Evolutionary conservation across 345 rosid species (phyloP), one percentile per base, ranked within the genome.

Genomic region (Pugionium dolabratum): DNA sequence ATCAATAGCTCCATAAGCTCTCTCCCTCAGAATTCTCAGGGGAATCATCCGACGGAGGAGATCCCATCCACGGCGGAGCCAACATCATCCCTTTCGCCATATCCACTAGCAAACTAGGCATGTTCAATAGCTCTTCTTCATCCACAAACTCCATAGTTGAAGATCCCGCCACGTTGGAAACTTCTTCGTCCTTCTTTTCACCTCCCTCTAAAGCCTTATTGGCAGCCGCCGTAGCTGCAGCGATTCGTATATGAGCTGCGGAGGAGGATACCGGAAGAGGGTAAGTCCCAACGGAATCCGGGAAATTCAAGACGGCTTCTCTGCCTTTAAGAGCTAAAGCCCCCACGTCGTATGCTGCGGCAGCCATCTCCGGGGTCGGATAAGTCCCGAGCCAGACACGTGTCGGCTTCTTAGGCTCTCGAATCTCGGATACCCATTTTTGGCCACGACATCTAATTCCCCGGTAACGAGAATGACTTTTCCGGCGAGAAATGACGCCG

Each of bases 381-480:
- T 81, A 92, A 4, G 98, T 92, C 6, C 98, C 98, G 0, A 92
- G 95, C 98, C 98, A 92, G 59, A 92, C 87, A 6, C 98, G 81
- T 3, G 87, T 83, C 4, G 87, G 86, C 66, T 92, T 92, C 51
- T 85, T 84, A 0, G 98, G 98, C 56, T 92, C 95, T 54, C 98
- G 88, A 71, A 92, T 83, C 76, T 92, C 98, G 0, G 93, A 87
- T 30, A 92, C 97, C 98, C 98, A 92, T 73, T 92, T 92, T 1
- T 81, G 86, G 28, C 95, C 75, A 54, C 98, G 85, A 71, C 82
- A 71, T 32, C 98, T 76, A 72, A 85, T 92, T 32, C 98, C 98
- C 0, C 84, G 78, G 65, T 78, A 86, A 44, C 40, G 30, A 6
- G 86, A 76, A 68, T 87, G 90, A 39, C 60, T 84, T 51, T 58